Percentiles rank a stretch among this genome's conserved stretches.
Evolutionary conservation across 139 green algal species (phyloP).

Genomic region (Pseudopediastrum boryanum): DNA sequence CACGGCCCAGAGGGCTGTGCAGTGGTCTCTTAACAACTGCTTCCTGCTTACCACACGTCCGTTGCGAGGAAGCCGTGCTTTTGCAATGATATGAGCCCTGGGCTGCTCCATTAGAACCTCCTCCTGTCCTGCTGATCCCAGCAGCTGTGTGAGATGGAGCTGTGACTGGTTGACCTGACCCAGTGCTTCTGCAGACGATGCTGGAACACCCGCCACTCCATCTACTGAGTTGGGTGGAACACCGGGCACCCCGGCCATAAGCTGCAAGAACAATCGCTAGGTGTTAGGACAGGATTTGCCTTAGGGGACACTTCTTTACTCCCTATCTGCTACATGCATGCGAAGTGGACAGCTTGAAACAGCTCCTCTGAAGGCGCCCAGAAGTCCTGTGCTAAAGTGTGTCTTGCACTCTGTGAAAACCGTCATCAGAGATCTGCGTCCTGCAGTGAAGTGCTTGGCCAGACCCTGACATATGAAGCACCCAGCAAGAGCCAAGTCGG

Average conservation of each 20-base stretch:
- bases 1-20: background rate
- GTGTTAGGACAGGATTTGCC: background rate
- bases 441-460: background rate
- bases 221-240: background rate
- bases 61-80: conserved; percentile 10
- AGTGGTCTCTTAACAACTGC: background rate
- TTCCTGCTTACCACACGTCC: conserved; percentile 22
- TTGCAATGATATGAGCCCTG: conserved; percentile 28
- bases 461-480: background rate
- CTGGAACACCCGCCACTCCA: background rate
- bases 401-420: too few species aligned
- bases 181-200: background rate
- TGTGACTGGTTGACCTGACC: conserved; percentile 22
- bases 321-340: too few species aligned
- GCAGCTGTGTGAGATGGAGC: conserved; percentile 34
- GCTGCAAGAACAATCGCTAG: background rate
- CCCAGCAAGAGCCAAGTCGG: background rate
- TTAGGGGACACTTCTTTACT: too few species aligned
- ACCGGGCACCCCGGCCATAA: background rate
- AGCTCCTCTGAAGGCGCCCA: too few species aligned
- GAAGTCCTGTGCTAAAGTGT: too few species aligned
- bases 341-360: too few species aligned
- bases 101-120: conserved; percentile 32
- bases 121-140: conserved; percentile 31
- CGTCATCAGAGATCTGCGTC: background rate